These are phyloP conservation scores for Verticillium nonalfalfae DNA, from an alignment of 2,329 filamentous ascomycete species.

Conservation along the genomic window DNA sequence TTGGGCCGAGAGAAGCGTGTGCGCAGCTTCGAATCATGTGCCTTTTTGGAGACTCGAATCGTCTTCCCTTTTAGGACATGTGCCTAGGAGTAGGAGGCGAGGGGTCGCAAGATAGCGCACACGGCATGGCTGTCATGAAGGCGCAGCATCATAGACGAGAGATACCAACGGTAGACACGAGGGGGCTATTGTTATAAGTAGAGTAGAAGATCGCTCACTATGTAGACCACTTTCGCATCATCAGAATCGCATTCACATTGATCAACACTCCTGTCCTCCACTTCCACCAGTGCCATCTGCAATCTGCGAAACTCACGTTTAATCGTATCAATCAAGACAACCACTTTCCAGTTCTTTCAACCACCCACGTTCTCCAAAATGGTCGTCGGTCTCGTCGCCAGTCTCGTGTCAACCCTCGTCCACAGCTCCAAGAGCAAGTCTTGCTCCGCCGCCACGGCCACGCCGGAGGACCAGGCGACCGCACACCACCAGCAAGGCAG, in stretches of 20 bases:
- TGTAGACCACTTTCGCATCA: not conserved
- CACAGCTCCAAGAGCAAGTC: slow-evolving; percentile 8
- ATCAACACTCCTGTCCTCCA: not conserved
- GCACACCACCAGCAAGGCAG: not conserved
- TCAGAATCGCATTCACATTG: not conserved
- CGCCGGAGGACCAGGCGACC: not conserved
- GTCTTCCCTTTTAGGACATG: not conserved
- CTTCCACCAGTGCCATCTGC: not conserved
- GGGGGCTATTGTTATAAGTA: not conserved
- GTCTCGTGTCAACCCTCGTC: slow-evolving; percentile 11
- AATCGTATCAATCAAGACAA: not conserved
- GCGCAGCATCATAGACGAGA: not conserved
- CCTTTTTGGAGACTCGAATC: not conserved
- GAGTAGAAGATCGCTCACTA: not conserved
- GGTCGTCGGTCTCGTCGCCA: slow-evolving; percentile 11
- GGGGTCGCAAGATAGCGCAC: not conserved
- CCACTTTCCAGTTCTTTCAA: not conserved
- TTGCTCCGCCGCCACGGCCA: slow-evolving; percentile 2
- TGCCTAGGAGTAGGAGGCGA: too few species aligned
- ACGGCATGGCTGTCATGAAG: not conserved
- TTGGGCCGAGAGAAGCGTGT: not conserved
- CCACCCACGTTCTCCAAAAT: not conserved
- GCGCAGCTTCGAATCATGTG: not conserved
- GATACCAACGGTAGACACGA: too few species aligned
- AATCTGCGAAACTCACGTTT: not conserved